Base-by-base conservation (phyloP, 78 protist species). In the Pirum gemmata region DNA sequence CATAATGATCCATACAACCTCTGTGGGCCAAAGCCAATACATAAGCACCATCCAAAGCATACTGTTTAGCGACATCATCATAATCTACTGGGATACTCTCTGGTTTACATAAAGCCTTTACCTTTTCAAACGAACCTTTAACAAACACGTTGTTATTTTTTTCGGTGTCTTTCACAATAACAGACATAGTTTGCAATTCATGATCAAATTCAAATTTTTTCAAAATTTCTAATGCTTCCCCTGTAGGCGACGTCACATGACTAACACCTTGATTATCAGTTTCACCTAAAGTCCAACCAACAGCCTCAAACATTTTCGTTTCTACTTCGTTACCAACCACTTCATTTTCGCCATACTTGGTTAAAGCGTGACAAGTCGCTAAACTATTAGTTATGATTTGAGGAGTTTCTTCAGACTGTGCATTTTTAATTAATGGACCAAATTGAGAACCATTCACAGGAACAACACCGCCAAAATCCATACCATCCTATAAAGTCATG, bases 61-160 rank as follows among this genome's bases (percentile, higher is more conserved):
- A 91, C 0, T n/a, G 40, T 5, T 37, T 8, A 27, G 94, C 80
- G 51, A 73, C 72, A 34, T 73, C 41, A 29, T 61, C 79, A 72
- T 79, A 90, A 38, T 93, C 94, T 25, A 18, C 5, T 34, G 96
- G 96, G 8, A 94, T 40, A 0, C 31, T 21, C 26, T 26, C 29
- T 27, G 83, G 78, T 2, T 77, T 27, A 76, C 93, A 93, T 27
- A 94, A 90, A 1, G 61, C 39, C 21, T 38, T 39, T 1, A 96
- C 78, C 40, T 83, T 83, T 84, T 96, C 98, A n/a, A 97, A 97
- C 25, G 97, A 78, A 0, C 98, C 98, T 78, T 95, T 95, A n/a
- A 91, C 92, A 38, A 76, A 86, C 72, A 1, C 86, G 33, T 31
- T 35, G n/a, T 34, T 33, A 0, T 39, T 40, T 83, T 67, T 1